These are phyloP conservation scores for Collybiopsis confluens DNA, from an alignment of 768 basidiomycete genomes.

Conservation along the genomic window DNA sequence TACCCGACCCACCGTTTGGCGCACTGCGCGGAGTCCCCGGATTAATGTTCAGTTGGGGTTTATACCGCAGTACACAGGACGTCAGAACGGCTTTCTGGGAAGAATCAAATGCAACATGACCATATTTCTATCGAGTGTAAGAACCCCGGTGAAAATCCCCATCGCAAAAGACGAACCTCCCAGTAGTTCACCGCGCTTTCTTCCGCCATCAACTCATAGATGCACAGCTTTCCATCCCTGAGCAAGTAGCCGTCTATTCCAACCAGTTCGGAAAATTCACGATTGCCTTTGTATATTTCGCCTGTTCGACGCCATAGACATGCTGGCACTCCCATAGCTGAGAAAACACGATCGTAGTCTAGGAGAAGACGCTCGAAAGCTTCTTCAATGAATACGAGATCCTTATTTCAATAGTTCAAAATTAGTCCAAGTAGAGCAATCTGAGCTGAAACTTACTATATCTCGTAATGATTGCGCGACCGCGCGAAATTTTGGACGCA, in stretches of 20 bases:
- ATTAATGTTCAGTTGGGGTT: conserved; percentile 49
- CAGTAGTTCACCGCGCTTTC: conserved; percentile 96
- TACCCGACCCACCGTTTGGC: neutral
- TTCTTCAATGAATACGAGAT: conserved; percentile 96
- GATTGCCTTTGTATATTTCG: conserved; percentile 98
- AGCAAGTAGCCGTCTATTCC: conserved; percentile 85
- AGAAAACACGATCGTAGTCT: conserved; percentile 92
- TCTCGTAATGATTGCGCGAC: conserved; percentile 84
- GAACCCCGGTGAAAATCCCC: neutral
- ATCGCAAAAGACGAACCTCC: conserved; percentile 56
- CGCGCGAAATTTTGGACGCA: conserved; percentile 82
- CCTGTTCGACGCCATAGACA: conserved; percentile 96
- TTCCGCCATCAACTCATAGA: conserved; percentile 98
- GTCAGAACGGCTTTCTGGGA: conserved; percentile 90
- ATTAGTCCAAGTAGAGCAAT: neutral
- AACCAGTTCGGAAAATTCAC: conserved; percentile 89
- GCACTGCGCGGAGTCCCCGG: neutral
- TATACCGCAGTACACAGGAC: conserved; percentile 82
- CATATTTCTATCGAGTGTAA: conserved; percentile 69
- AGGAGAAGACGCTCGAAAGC: conserved; percentile 93
- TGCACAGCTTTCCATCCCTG: conserved; percentile 91
- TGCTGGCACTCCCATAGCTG: conserved; percentile 94
- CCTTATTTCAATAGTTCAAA: conserved; percentile 30
- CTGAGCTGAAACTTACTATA: conserved; percentile 46
- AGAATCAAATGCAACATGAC: conserved; percentile 89